Evolutionary conservation across 768 basidiomycete species (phyloP), one percentile per base, ranked within the genome.

Genomic region (Coprinellus micaceus): DNA sequence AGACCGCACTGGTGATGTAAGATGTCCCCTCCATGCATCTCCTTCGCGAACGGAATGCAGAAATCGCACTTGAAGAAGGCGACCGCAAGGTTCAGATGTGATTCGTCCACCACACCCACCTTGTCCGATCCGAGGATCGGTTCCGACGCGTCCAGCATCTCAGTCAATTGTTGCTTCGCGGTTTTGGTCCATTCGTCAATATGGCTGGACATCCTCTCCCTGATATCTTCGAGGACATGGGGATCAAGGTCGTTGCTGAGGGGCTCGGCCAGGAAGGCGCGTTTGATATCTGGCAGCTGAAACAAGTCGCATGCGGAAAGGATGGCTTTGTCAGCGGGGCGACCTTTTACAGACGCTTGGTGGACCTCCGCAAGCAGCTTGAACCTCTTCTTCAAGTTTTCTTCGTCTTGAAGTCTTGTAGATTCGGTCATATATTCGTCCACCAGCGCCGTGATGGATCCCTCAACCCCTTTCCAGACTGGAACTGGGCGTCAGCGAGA

Each of bases 221-320:
- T 21, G 10, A 56, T 41, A 10, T 37, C 1, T 28, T 46, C 17
- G 33, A 39, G 25, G 25, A 25, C 12, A 21, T 56, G 47, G 11
- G 24, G 22, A 22, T 46, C 36, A 12, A 54, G 3, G 15, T 9
- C 9, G 36, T 37, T 17, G 36, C 9, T 17, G 36, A 37, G 9
- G 17, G 55, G 55, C 7, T 24, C 44, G 13, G 44, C 6, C 6
- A 26, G 15, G 25, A 56, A 11, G 26, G 41, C 7, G 9, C 1
- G 6, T 12, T 37, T 25, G 1, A 56, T 39, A 19, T 56, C 47
- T 11, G 30, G 7, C 13, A 22, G 7, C 12, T n/a, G 4, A 28
- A 56, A 56, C 19, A 56, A 22, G 39, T 56, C 39, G 6, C 7
- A 21, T 4, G 33, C 48, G 17, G 55, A 26, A 21, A 56, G 9